Evolutionary conservation across 2,329 filamentous ascomycete genomes (phyloP), one percentile per base, ranked within the genome.

Genomic region (Cordyceps farinosa): DNA sequence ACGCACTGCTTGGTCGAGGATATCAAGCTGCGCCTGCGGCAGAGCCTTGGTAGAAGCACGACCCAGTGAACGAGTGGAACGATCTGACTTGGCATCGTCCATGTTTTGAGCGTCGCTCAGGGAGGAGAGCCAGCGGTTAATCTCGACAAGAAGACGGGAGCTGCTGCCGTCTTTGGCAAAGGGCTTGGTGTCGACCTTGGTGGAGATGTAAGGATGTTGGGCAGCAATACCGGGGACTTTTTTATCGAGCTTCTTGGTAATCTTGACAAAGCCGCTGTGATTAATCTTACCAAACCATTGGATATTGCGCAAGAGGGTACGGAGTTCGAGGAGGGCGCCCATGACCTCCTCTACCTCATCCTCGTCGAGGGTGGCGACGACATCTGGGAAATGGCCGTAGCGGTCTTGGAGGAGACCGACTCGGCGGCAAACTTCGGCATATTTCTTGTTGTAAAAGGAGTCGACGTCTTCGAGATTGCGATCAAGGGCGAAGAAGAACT

Each of bases 211-310:
- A 64, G 88, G 86, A 73, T 91, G 88, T 78, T 97, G 93, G 0
- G 91, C 89, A 57, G 88, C 84, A 3, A 87, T 86, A 52, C 86
- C 84, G 1, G 89, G 84, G 3, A 97, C 86, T 78, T 96, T 97
- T 79, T 99, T 99, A 78, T 99, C 95, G 52, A 97, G 81, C 78
- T 99, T 99, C 81, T 99, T 99, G 58, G 95, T 97, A 75, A 99
- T 99, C 79, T 99, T 99, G 75, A 96, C 87, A 72, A 99, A 99
- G 2, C 95, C 95, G 67, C 91, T 85, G 59, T 93, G 87, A 75
- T 99, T 99, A 71, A 98, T 94, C 77, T 98, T 94, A 56, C 93
- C 94, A 74, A 98, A 99, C 93, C 93, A 98, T 75, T 96, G 91
- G 59, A 99, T 81, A 71, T 98, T 98, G 65, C 95, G 86, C 68